Evolutionary conservation across 257 asterid genomes (phyloP).

Genomic region (Fraxinus quadrangulata): DNA sequence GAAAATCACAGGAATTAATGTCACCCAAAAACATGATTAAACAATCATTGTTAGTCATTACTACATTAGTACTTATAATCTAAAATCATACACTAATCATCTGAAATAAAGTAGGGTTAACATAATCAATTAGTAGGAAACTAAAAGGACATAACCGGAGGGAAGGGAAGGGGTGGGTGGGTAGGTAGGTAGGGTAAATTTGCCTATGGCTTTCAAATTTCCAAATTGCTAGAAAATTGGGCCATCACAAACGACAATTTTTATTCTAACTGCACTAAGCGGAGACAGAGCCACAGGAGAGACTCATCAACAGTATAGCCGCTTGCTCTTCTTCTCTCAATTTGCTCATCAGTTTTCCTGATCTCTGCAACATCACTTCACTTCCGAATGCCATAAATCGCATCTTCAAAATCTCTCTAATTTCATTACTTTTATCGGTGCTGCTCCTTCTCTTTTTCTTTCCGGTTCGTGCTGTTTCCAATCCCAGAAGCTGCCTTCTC

Average conservation of each 20-base stretch:
- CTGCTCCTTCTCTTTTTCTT: constrained; percentile 56
- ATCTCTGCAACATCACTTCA: constrained; percentile 49
- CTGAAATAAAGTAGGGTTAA: neutral
- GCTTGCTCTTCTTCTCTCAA: constrained; percentile 87
- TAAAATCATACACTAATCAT: constrained; percentile 19
- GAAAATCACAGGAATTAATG: constrained; percentile 13
- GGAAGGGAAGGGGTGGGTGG: no score
- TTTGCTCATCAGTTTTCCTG: constrained; percentile 52
- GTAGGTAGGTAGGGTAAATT: neutral
- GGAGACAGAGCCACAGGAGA: constrained; percentile 74
- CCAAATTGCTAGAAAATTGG: constrained; percentile 4
- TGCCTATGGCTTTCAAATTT: neutral
- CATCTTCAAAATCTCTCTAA: constrained; percentile 50
- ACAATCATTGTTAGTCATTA: constrained; percentile 42
- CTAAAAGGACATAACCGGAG: neutral
- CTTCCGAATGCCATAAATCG: constrained; percentile 57
- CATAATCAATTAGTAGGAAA: neutral
- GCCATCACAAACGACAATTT: constrained; percentile 32
- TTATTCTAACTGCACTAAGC: constrained; percentile 38
- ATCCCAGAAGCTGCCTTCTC: constrained; percentile 69
- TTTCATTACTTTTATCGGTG: constrained; percentile 30
- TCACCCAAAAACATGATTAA: constrained; percentile 25
- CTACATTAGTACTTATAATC: constrained; percentile 32
- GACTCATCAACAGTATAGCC: constrained; percentile 80
- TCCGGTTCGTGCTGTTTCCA: constrained; percentile 41